Percentiles rank a stretch among this genome's conserved stretches.
Conservation (phyloP, 352 stramenopile species). For the Pythium periplocum region DNA sequence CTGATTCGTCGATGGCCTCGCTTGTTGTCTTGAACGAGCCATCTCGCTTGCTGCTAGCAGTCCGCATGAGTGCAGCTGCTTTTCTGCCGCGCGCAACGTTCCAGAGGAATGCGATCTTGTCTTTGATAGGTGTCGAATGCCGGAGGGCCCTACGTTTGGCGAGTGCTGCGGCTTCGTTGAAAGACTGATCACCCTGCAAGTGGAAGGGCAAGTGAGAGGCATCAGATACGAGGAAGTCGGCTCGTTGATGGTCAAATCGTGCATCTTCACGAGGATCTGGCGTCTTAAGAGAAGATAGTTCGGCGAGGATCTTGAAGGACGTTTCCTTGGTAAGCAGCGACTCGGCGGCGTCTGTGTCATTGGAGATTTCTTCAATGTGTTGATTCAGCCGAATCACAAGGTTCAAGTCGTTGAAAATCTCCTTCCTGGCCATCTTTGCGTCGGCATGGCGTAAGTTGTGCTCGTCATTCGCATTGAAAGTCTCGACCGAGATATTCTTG, state of each 20-base stretch:
- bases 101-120: conserved; percentile 60
- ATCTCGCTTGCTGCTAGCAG: conserved; percentile 3
- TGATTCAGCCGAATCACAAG: conserved; percentile 66
- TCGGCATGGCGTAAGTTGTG: background rate
- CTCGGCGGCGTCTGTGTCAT: conserved; percentile 12
- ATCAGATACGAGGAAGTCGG: conserved; percentile 18
- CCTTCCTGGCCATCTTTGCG: conserved; percentile 26
- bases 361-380: conserved; percentile 46
- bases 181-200: conserved; percentile 58
- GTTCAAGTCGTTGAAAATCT: conserved; percentile 74
- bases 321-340: conserved; percentile 33
- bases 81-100: conserved; percentile 45
- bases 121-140: conserved; percentile 35
- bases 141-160: conserved; percentile 45
- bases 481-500: background rate
- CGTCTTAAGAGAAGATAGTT: conserved; percentile 42
- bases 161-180: conserved; percentile 60
- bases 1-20: conserved; percentile 34
- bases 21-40: conserved; percentile 2
- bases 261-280: conserved; percentile 37
- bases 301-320: conserved; percentile 71
- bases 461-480: background rate
- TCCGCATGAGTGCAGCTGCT: conserved; percentile 12
- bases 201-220: conserved; percentile 57
- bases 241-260: conserved; percentile 68